Evolutionary conservation across 139 green algal genomes (phyloP).

Genomic region (Chlorella sp.): DNA sequence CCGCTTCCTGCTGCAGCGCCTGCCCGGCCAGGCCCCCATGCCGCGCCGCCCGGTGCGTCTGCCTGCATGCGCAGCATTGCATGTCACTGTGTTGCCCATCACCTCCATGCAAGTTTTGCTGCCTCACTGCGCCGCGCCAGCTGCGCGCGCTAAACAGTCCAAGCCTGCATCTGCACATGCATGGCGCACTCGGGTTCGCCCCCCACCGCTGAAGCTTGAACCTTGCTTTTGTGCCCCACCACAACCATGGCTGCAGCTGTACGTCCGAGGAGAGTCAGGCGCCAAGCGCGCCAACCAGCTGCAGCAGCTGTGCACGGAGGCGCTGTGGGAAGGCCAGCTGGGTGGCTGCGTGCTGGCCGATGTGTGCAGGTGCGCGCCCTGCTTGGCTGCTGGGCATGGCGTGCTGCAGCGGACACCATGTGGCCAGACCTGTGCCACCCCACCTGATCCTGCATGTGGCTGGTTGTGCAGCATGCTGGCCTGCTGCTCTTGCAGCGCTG

Average conservation of each 20-base stretch:
- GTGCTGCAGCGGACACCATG: neutral
- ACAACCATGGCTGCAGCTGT: neutral
- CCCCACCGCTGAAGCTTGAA: too few species aligned
- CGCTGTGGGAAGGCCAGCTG: neutral
- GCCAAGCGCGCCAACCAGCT: neutral
- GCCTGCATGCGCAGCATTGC: neutral
- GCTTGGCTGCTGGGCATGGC: neutral
- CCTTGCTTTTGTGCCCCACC: neutral
- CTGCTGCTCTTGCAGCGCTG: neutral
- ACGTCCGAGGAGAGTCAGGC: neutral
- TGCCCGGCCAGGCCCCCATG: neutral
- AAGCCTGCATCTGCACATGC: too few species aligned
- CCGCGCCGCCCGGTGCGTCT: neutral
- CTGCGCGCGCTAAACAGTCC: too few species aligned
- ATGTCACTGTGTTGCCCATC: neutral
- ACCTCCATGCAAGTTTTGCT: neutral
- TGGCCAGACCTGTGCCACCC: too few species aligned
- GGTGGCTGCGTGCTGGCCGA: neutral
- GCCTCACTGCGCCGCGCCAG: neutral
- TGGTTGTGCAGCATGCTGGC: neutral
- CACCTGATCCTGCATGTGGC: too few species aligned
- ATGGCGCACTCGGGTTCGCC: too few species aligned
- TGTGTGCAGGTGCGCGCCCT: neutral
- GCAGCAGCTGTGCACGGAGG: neutral
- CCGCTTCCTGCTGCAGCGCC: constrained; percentile 1